Evolutionary conservation across 2,329 filamentous ascomycete species (phyloP).

Genomic region (Diaporthe amygdali): DNA sequence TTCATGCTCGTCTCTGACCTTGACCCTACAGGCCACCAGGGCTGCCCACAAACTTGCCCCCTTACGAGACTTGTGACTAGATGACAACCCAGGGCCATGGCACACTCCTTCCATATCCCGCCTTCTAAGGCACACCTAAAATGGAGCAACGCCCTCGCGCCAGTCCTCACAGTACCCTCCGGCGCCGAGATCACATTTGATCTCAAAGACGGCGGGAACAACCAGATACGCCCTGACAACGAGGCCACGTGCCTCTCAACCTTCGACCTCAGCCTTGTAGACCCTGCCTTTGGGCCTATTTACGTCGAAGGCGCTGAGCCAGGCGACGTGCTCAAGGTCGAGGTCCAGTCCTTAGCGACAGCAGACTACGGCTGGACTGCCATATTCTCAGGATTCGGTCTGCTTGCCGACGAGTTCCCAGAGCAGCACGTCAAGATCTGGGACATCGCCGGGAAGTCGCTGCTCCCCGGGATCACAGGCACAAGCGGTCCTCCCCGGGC

Average conservation of each 20-base stretch:
- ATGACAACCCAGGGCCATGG: conserved; percentile 16
- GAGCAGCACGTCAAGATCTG: conserved; percentile 52
- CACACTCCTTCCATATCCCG: conserved; percentile 34
- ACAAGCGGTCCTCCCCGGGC: conserved; percentile 36
- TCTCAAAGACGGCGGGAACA: conserved; percentile 54
- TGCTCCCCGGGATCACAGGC: conserved; percentile 23
- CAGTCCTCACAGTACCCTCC: conserved; percentile 51
- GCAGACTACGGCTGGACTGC: conserved; percentile 58
- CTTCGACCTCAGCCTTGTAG: conserved; percentile 47
- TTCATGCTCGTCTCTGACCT: not conserved
- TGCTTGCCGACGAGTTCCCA: conserved; percentile 53
- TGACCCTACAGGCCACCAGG: not conserved
- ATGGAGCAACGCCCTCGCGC: conserved; percentile 52
- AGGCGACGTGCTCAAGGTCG: conserved; percentile 57
- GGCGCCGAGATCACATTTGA: conserved; percentile 54
- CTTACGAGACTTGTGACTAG: not conserved
- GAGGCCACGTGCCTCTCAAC: conserved; percentile 42
- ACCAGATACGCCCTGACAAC: conserved; percentile 51
- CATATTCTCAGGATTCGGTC: conserved; percentile 55
- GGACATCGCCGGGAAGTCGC: conserved; percentile 40
- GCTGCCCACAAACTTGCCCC: not conserved
- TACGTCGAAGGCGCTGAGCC: conserved; percentile 53
- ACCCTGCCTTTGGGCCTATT: conserved; percentile 57
- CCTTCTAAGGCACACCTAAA: conserved; percentile 45
- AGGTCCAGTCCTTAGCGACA: conserved; percentile 50